Base-by-base conservation (phyloP, 352 stramenopile genomes). In the Phytophthora citrophthora region DNA sequence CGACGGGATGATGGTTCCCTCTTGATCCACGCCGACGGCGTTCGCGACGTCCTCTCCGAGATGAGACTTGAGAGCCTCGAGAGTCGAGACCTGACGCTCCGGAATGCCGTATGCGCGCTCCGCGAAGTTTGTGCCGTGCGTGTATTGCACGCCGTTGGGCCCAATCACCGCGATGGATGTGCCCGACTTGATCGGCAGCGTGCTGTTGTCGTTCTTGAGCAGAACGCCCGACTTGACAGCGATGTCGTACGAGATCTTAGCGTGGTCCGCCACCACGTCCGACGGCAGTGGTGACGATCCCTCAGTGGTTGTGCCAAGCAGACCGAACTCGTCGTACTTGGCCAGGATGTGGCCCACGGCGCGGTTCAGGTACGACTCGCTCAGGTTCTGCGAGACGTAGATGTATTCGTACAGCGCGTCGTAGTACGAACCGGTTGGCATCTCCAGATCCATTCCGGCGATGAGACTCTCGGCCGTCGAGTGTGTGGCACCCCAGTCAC, bases 131-230 rank as follows among this genome's bases (percentile, higher is more conserved):
- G 65, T 69, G 45, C 65, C 65, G 59, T 73, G 65, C 53, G 67
- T 71, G 61, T 74, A 74, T 29, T 74, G 61, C 50, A 74, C 54
- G 16, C 67, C 67, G 50, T 74, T 74, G 45, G 67, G 67, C n/a
- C 67, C 67, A 31, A 74, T 74, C 26, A 74, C 55, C 0, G 67
- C 67, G 55, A 74, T 63, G 18, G 67, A 68, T 24, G 52, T 45
- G 18, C 46, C 52, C n/a, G 47, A 31, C 43, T 52, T 52, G 34
- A 74, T 34, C 5, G 61, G 67, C 45, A 74, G 36, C 24, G 62
- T 59, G 45, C 51, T 38, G 51, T 74, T 74, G 23, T 63, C 46
- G 40, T 74, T 74, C 46, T 71, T 74, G 38, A 74, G 67, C 51
- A 74, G 55, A 18, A 74, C 45, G 18, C 67, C 67, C 26, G 67